Evolutionary conservation across 345 rosid species (phyloP).

Genomic region (Boechera divaricarpa): DNA sequence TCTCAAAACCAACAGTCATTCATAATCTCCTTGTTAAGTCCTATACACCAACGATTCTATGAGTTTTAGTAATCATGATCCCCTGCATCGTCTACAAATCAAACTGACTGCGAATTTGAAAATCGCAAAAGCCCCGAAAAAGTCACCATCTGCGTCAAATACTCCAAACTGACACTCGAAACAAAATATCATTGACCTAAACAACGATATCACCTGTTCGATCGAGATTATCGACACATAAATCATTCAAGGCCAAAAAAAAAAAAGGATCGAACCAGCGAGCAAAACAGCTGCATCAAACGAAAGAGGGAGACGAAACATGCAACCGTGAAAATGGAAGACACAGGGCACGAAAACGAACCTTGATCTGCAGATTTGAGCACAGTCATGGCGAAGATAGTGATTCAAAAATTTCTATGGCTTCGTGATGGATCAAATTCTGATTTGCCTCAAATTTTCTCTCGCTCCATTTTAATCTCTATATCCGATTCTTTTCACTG

Average conservation of each 20-base stretch:
- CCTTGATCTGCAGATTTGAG: constrained; percentile 43
- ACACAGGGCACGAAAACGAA: constrained; percentile 12
- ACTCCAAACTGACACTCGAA: background rate
- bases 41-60: background rate
- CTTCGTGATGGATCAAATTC: constrained; percentile 19
- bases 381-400: constrained; percentile 45
- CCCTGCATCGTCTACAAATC: constrained; percentile 6
- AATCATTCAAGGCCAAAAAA: background rate
- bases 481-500: no score
- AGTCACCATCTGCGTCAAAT: background rate
- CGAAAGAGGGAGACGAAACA: constrained; percentile 8
- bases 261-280: background rate
- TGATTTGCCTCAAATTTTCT: no score
- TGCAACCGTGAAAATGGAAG: constrained; percentile 1
- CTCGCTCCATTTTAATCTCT: no score
- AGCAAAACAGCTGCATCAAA: constrained; percentile 24
- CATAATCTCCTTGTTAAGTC: background rate
- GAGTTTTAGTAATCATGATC: background rate
- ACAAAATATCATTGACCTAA: background rate
- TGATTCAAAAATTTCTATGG: background rate
- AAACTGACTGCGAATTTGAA: constrained; percentile 18
- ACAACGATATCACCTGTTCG: background rate
- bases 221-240: background rate
- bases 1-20: background rate
- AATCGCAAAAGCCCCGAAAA: background rate